These are phyloP conservation scores for Hemileia vastatrix DNA, from an alignment of 1,284 basidiomycete species.

Conservation along the genomic window DNA sequence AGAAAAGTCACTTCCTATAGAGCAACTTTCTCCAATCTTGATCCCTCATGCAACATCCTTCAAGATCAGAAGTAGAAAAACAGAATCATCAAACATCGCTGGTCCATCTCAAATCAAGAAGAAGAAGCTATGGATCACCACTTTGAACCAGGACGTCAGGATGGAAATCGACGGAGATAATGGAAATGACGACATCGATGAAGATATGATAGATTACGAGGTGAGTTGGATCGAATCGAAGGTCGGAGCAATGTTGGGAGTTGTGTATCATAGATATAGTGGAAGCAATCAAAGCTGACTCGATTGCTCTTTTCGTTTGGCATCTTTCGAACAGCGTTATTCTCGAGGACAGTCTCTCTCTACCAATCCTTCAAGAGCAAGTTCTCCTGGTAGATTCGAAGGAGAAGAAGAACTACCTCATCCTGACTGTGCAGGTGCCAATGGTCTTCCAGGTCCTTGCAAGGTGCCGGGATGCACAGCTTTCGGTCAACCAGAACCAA, in stretches of 20 bases:
- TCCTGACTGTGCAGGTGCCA: neutral
- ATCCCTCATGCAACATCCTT: slow-evolving; percentile 30
- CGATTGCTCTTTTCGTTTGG: too few relatives aligned
- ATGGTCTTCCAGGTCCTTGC: neutral
- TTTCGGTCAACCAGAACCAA: neutral
- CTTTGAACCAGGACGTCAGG: neutral
- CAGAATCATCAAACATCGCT: too few relatives aligned
- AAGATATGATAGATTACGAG: neutral
- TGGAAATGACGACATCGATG: neutral
- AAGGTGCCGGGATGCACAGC: neutral
- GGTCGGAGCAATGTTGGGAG: neutral
- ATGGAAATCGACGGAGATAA: neutral
- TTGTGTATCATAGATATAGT: too few relatives aligned
- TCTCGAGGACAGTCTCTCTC: neutral
- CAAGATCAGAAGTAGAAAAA: slow-evolving; percentile 19
- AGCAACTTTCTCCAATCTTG: too few relatives aligned
- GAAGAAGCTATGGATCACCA: neutral
- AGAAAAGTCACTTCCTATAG: too few relatives aligned
- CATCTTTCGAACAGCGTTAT: neutral
- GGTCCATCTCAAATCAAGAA: neutral
- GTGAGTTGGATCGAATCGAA: neutral
- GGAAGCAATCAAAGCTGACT: too few relatives aligned
- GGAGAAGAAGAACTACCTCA: neutral
- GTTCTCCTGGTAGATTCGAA: neutral
- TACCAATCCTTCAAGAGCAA: neutral